phyloP scores from a whole-genome alignment of 2,329 filamentous ascomycete genomes.

The Paracoccidioides lutzii region DNA sequence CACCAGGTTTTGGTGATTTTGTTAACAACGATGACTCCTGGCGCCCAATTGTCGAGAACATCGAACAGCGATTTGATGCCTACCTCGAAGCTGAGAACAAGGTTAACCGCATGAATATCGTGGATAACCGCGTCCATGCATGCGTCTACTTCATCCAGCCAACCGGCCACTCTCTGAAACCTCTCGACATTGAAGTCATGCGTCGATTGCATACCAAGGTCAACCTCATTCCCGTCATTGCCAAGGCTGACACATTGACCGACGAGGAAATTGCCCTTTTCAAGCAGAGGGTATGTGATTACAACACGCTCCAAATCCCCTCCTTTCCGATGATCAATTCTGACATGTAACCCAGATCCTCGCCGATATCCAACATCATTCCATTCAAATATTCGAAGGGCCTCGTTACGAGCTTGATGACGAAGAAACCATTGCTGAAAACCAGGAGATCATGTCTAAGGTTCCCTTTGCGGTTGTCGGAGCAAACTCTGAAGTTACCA shows the following conservation, averaged over 20 bases:
- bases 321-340: conserved; percentile 5
- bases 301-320: neutral
- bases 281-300: conserved; percentile 75
- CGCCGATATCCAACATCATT: conserved; percentile 90
- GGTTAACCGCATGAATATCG: conserved; percentile 99
- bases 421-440: conserved; percentile 98
- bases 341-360: conserved; percentile 56
- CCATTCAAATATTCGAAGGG: conserved; percentile 97
- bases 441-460: conserved; percentile 99
- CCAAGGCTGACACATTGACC: conserved; percentile 94
- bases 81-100: conserved; percentile 99
- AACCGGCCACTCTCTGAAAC: conserved; percentile 95
- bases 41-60: conserved; percentile 98
- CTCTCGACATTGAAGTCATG: conserved; percentile 98
- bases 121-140: conserved; percentile 97
- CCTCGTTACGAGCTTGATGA: conserved; percentile 97
- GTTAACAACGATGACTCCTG: conserved; percentile 99
- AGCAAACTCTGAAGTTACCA: conserved; percentile 87
- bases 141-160: conserved; percentile 99
- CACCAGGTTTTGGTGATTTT: conserved; percentile 95
- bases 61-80: conserved; percentile 96
- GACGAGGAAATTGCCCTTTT: conserved; percentile 91
- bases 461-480: conserved; percentile 97
- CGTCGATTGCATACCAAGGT: conserved; percentile 98
- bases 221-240: conserved; percentile 98